Evolutionary conservation across 441 rosid genomes (phyloP), one percentile per base, ranked within the genome.

Genomic region (Daphne laureola): DNA sequence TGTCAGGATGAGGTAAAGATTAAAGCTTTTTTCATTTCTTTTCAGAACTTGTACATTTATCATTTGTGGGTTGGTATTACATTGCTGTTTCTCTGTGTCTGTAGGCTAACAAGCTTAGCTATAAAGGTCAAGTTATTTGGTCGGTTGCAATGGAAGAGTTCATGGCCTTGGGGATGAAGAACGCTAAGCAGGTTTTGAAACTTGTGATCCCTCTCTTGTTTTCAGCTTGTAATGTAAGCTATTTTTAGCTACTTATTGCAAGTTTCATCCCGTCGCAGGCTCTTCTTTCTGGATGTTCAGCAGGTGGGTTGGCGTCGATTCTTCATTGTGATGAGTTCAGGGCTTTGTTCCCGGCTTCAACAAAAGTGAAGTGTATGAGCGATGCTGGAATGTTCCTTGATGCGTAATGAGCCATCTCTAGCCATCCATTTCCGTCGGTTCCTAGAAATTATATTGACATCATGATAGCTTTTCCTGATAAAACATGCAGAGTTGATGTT

Each of bases 321-420:
- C 61, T 80, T 46, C 90, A 83, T 26, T 80, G 90, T 16, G 90
- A 83, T 46, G 68, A 71, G 63, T 80, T 78, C 38, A 65, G 64
- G 43, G 70, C 41, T 15, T 56, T 80, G 21, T 65, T 78, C 14
- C 77, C 81, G 0, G 14, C 6, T 47, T 57, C 67, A 52, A 68
- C 76, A 0, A 80, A 47, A 68, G 86, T 71, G 46, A 83, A 80
- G 64, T 83, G 90, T 61, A 61, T 83, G 61, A 78, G 84, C 57
- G 90, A 83, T 64, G 90, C 78, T 17, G 90, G 86, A 61, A 54
- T 77, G 57, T 80, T 80, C 63, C 76, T 83, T 58, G 83, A 78
- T 54, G 78, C 68, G 90, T 83, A 77, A 57, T 4, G 55, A 18
- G 11, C 38, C 38, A 31, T 31, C 36, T 36, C 71, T 56, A 18